A percentile compares a stretch with the other conserved stretches of the same genome.
Evolutionary conservation across 768 basidiomycete genomes (phyloP).

Genomic region (Trametes elegans): DNA sequence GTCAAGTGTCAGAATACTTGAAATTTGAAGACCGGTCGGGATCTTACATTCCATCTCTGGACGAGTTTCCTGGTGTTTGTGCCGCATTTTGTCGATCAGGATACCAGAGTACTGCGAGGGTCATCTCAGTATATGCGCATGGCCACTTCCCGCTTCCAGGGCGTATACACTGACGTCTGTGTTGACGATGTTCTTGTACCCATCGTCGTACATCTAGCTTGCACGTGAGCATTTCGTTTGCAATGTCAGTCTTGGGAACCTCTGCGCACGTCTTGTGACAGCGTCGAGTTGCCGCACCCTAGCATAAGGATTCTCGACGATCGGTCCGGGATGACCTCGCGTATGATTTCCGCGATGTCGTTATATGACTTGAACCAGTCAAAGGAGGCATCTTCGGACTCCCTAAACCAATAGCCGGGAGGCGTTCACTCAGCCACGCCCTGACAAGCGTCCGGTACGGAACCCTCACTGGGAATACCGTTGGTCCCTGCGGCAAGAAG

Average conservation of each 20-base stretch:
- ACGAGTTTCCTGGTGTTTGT: slow-evolving; percentile 45
- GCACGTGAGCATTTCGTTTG: too few relatives aligned
- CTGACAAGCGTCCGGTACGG: background rate
- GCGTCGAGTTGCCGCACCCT: slow-evolving; percentile 79
- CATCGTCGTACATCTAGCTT: slow-evolving; percentile 83
- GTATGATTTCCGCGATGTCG: slow-evolving; percentile 64
- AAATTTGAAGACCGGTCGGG: too few relatives aligned
- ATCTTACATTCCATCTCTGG: slow-evolving; percentile 71
- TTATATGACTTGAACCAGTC: slow-evolving; percentile 88
- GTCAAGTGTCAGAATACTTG: too few relatives aligned
- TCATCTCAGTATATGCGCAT: background rate
- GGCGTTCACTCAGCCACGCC: background rate
- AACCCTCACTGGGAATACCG: slow-evolving; percentile 61
- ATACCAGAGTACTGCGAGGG: slow-evolving; percentile 64
- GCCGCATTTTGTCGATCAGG: slow-evolving; percentile 72
- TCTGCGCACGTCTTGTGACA: slow-evolving; percentile 68
- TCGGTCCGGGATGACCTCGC: slow-evolving; percentile 61
- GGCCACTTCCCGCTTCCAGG: too few relatives aligned
- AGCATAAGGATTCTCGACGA: slow-evolving; percentile 69
- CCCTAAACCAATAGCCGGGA: slow-evolving; percentile 39
- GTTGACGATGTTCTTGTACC: slow-evolving; percentile 78
- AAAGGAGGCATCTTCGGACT: slow-evolving; percentile 56
- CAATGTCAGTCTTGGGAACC: too few relatives aligned
- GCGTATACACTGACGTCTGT: slow-evolving; percentile 54
- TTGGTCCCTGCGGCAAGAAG: slow-evolving; percentile 48